phyloP scores from a whole-genome alignment of 306 rosid genomes.

The Vachellia pachyceras region DNA sequence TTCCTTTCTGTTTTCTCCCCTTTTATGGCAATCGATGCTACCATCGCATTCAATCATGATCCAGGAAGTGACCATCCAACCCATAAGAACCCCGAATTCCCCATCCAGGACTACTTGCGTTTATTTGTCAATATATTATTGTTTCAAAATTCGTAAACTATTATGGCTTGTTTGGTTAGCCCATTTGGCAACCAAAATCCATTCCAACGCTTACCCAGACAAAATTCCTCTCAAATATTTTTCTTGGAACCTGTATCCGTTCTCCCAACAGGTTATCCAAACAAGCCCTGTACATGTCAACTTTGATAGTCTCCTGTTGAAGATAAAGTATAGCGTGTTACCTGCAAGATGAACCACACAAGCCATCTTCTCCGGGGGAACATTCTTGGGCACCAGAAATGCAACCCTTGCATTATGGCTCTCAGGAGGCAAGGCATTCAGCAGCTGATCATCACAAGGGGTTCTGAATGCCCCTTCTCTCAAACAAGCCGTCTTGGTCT shows the following conservation, averaged over 20 bases:
- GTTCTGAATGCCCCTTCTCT: conserved; percentile 86
- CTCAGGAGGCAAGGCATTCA: conserved; percentile 93
- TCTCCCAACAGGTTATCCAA: too few relatives aligned
- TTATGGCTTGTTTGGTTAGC: too few relatives aligned
- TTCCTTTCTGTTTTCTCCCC: neutral
- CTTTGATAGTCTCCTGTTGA: neutral
- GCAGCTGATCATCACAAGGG: conserved; percentile 80
- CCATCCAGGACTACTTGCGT: neutral
- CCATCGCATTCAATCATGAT: conserved; percentile 8
- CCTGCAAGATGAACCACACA: conserved; percentile 99
- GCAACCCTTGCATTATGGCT: conserved; percentile 90
- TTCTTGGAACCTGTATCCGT: too few relatives aligned
- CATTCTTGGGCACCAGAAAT: conserved; percentile 73
- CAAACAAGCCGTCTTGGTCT: conserved; percentile 67
- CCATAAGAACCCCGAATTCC: conserved; percentile 6
- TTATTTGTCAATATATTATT: conserved; percentile 15
- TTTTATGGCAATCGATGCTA: neutral
- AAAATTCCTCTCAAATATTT: too few relatives aligned
- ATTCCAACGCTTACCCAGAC: too few relatives aligned
- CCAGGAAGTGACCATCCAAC: neutral
- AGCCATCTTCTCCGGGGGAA: conserved; percentile 73
- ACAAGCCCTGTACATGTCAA: too few relatives aligned
- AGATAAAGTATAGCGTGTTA: conserved; percentile 30
- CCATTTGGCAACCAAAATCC: too few relatives aligned
- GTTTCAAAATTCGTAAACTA: neutral